phyloP scores from a whole-genome alignment of 345 rosid genomes.

The Dovyalis caffra region DNA sequence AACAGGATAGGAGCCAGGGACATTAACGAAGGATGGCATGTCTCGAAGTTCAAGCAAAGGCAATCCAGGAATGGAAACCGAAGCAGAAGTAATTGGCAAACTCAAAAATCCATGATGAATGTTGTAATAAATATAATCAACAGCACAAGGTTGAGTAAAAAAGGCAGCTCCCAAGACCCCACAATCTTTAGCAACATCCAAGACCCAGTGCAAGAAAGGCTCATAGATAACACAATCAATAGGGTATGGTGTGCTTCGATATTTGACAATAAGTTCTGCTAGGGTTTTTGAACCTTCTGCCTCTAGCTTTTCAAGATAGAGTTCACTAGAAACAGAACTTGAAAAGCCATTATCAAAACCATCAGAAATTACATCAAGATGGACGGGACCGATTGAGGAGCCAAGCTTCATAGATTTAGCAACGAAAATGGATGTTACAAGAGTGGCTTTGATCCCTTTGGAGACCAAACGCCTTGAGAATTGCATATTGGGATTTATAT shows the following conservation, averaged over 20 bases:
- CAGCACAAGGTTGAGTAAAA: conserved; percentile 66
- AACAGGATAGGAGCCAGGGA: conserved; percentile 21
- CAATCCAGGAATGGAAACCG: conserved; percentile 30
- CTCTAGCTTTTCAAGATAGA: conserved; percentile 23
- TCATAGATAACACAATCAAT: conserved; percentile 58
- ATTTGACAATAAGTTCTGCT: conserved; percentile 39
- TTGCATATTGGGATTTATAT: conserved; percentile 27
- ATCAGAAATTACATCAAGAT: conserved; percentile 20
- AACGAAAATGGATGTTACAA: conserved; percentile 14
- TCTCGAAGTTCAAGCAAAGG: conserved; percentile 20
- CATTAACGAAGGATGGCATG: conserved; percentile 19
- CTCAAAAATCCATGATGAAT: conserved; percentile 35
- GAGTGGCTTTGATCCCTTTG: conserved; percentile 17
- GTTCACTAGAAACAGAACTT: neutral
- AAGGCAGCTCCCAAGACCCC: conserved; percentile 53
- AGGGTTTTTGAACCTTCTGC: conserved; percentile 47
- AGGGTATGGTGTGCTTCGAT: conserved; percentile 33
- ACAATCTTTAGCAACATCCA: conserved; percentile 53
- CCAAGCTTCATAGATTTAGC: conserved; percentile 13
- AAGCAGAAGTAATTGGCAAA: conserved; percentile 34
- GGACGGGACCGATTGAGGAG: conserved; percentile 17
- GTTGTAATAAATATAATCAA: conserved; percentile 51
- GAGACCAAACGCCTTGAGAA: conserved; percentile 21
- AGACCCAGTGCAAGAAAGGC: conserved; percentile 58
- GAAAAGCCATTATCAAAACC: conserved; percentile 20